phyloP scores from a whole-genome alignment of 805 yeast genomes.

The Vanderwaltozyma verrucispora region DNA sequence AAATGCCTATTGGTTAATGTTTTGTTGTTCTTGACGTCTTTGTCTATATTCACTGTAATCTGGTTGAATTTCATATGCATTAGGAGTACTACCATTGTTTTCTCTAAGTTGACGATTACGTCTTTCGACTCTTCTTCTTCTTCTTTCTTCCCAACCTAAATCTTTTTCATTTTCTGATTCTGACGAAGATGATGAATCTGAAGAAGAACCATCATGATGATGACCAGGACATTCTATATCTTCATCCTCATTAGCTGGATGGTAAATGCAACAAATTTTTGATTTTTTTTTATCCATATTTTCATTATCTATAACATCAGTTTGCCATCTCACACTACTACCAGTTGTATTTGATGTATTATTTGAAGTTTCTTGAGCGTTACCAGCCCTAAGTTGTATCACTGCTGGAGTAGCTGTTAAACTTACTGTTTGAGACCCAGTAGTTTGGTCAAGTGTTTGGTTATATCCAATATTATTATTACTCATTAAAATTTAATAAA shows the following conservation, averaged over 20 bases:
- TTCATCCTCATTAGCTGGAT: conserved; percentile 59
- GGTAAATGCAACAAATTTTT: conserved; percentile 81
- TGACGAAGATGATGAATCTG: conserved; percentile 17
- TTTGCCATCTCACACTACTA: conserved; percentile 44
- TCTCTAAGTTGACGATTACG: conserved; percentile 23
- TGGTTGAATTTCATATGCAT: conserved; percentile 88
- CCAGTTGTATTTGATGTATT: conserved; percentile 1
- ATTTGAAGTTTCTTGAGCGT: neutral
- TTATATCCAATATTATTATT: no score
- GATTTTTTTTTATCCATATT: conserved; percentile 79
- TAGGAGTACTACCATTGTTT: conserved; percentile 38
- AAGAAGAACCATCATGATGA: neutral
- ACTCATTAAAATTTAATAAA: no score
- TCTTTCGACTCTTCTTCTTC: conserved; percentile 27
- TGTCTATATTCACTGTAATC: conserved; percentile 30
- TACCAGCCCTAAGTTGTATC: conserved; percentile 18
- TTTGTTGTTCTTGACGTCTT: neutral
- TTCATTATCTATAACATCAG: conserved; percentile 85
- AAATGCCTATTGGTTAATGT: no score
- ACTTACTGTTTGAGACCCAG: conserved; percentile 16
- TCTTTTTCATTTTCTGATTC: conserved; percentile 34
- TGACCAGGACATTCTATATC: conserved; percentile 31
- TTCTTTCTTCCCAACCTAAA: conserved; percentile 25
- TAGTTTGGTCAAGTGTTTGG: neutral
- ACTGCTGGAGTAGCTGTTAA: conserved; percentile 15